Evolutionary conservation across 495 filamentous ascomycete species (phyloP).

Genomic region (Tuber borchii): DNA sequence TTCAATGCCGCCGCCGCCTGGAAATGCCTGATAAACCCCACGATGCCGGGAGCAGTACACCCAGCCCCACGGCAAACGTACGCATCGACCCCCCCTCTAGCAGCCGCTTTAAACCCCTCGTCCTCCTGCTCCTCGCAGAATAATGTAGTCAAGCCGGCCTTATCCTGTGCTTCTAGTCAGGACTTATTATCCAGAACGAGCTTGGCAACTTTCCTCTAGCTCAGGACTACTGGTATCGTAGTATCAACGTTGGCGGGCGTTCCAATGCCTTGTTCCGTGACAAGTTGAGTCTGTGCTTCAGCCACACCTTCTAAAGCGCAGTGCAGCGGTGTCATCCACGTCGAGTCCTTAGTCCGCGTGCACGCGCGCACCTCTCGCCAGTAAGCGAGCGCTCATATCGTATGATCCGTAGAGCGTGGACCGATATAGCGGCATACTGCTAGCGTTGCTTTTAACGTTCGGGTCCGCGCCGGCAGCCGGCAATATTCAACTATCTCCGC

Average conservation of each 20-base stretch:
- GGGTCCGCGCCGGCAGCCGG: not conserved
- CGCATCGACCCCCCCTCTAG: slow-evolving; percentile 6
- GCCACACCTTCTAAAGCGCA: not conserved
- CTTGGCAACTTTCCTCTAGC: not conserved
- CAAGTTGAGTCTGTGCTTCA: not conserved
- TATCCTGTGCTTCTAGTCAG: not conserved
- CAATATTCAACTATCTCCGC: not conserved
- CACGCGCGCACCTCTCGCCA: not conserved
- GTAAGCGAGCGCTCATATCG: not conserved
- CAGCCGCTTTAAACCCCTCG: not conserved
- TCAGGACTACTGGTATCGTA: not conserved
- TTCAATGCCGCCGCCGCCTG: not conserved
- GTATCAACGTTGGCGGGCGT: not conserved
- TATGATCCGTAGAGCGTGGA: not conserved
- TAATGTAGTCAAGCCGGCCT: slow-evolving; percentile 10
- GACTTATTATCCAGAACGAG: not conserved
- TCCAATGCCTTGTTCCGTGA: not conserved
- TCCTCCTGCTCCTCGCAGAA: not conserved
- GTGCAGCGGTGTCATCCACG: not conserved
- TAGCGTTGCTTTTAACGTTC: not conserved
- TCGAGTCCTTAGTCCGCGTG: not conserved
- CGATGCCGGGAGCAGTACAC: not conserved
- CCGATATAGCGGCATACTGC: not conserved
- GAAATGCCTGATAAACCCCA: not conserved
- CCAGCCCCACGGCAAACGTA: not conserved